These are phyloP conservation scores for Striga asiatica DNA, from an alignment of 257 asterid species.

Conservation along the genomic window DNA sequence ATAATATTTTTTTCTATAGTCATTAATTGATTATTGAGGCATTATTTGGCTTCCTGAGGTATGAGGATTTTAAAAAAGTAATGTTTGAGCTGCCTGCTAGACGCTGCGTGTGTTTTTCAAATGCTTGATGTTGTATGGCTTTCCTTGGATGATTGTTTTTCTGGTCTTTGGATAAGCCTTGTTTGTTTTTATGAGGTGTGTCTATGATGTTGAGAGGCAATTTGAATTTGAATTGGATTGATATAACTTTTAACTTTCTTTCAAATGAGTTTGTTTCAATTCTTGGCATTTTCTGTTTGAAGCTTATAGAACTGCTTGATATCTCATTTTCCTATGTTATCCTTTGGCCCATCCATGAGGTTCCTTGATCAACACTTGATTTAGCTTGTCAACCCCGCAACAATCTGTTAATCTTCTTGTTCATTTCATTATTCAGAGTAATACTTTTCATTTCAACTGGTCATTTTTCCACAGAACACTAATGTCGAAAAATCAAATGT, in stretches of 20 bases:
- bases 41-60: conserved; percentile 15
- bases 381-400: too few relatives aligned
- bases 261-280: not conserved
- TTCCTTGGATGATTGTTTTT: conserved; percentile 18
- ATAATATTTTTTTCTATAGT: not conserved
- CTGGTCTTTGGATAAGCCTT: conserved; percentile 14
- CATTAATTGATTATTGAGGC: not conserved
- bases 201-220: conserved; percentile 9
- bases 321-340: too few relatives aligned
- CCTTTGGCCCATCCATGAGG: too few relatives aligned
- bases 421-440: not conserved
- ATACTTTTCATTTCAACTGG: not conserved
- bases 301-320: too few relatives aligned
- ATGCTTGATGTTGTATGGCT: conserved; percentile 4
- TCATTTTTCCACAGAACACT: not conserved
- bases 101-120: not conserved
- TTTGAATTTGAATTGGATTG: conserved; percentile 17
- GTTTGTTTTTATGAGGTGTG: conserved; percentile 9
- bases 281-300: not conserved
- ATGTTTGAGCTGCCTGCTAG: conserved; percentile 10
- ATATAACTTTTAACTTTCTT: not conserved
- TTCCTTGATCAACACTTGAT: not conserved
- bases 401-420: not conserved
- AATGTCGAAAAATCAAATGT: not conserved
- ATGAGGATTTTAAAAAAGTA: conserved; percentile 1